These are phyloP conservation scores for Pontederia paniculata DNA, from an alignment of 176 grass and related monocot genomes.

Conservation along the genomic window DNA sequence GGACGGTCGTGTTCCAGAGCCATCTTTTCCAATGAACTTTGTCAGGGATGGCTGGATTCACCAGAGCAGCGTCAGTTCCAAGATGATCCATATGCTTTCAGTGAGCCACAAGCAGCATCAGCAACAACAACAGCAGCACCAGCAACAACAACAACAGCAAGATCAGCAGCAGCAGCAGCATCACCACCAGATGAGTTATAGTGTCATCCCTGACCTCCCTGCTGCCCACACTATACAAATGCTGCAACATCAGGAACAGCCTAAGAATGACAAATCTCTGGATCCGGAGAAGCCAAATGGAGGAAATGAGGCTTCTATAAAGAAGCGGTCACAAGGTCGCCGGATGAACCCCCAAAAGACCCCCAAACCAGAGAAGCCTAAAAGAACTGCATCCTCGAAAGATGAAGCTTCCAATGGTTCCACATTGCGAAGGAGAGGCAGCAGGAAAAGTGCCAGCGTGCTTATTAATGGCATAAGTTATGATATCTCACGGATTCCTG, in stretches of 20 bases:
- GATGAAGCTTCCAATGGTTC: not conserved
- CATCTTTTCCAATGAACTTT: constrained; percentile 1
- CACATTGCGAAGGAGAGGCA: not conserved
- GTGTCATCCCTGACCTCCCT: not conserved
- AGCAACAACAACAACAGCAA: too few relatives aligned
- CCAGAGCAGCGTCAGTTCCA: not conserved
- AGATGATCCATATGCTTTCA: constrained; percentile 5
- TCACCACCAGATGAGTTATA: not conserved
- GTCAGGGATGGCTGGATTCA: constrained; percentile 3
- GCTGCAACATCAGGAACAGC: not conserved
- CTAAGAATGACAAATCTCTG: not conserved
- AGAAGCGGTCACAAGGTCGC: constrained; percentile 1
- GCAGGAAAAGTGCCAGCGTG: not conserved
- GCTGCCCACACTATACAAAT: not conserved
- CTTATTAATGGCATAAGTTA: not conserved
- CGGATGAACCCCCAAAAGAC: not conserved
- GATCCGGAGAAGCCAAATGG: not conserved
- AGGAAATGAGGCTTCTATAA: not conserved
- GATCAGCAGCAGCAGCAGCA: not conserved
- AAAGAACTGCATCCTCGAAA: not conserved
- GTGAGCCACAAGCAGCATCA: not conserved
- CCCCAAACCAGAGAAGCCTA: constrained; percentile 6
- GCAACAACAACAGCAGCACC: too few relatives aligned
- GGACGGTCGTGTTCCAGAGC: not conserved
- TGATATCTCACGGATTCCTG: not conserved